A percentile compares a stretch with the other conserved stretches of the same genome.
These are phyloP conservation scores for Lactifluus piperatus DNA, from an alignment of 768 basidiomycete species.

Conservation along the genomic window DNA sequence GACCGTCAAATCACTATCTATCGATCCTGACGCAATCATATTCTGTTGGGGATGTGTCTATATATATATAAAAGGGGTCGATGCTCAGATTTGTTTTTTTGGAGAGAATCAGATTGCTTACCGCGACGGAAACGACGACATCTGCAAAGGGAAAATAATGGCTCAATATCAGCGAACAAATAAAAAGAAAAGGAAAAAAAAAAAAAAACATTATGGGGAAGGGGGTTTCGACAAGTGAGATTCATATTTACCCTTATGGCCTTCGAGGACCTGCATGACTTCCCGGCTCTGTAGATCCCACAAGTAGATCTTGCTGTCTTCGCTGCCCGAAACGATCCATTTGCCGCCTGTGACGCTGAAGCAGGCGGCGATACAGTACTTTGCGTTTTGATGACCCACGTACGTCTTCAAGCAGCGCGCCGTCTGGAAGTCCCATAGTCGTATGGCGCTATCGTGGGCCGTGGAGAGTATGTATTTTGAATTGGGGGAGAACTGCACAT, in stretches of 20 bases:
- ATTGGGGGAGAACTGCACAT: constrained; percentile 92
- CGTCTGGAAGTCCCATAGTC: constrained; percentile 92
- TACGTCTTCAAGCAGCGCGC: constrained; percentile 89
- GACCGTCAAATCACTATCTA: constrained; percentile 76
- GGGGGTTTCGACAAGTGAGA: too few species aligned
- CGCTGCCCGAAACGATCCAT: constrained; percentile 88
- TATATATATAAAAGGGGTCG: background rate
- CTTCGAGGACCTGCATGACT: constrained; percentile 70
- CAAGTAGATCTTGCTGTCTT: constrained; percentile 82
- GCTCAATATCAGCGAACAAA: too few species aligned
- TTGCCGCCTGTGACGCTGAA: constrained; percentile 80
- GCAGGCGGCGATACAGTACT: constrained; percentile 77
- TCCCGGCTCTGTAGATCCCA: constrained; percentile 90
- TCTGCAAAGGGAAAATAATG: too few species aligned
- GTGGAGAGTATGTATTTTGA: constrained; percentile 92
- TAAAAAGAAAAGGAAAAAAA: too few species aligned
- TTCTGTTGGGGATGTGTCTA: constrained; percentile 82
- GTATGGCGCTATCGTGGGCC: constrained; percentile 86
- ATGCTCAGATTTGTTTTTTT: too few species aligned
- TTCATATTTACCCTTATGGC: constrained; percentile 50
- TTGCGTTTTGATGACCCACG: constrained; percentile 70
- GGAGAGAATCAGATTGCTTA: constrained; percentile 31
- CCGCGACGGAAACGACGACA: constrained; percentile 76
- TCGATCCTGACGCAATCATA: constrained; percentile 81
- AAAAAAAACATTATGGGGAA: too few species aligned